These are phyloP conservation scores for Globisporangium orthogonon DNA, from an alignment of 352 stramenopile genomes.

Conservation along the genomic window DNA sequence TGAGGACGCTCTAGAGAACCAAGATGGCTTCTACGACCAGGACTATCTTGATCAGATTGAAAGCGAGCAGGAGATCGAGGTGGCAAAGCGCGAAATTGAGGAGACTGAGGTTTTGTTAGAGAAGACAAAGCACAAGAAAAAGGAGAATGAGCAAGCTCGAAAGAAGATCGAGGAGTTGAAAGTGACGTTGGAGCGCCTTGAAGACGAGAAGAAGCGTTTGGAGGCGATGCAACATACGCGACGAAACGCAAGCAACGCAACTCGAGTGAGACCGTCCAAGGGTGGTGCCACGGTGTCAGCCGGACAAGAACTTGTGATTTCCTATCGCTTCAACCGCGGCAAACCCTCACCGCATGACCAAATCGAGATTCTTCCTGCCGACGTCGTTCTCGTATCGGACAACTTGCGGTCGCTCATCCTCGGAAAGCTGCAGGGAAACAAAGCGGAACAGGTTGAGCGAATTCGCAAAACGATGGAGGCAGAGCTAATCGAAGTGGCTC, in stretches of 20 bases:
- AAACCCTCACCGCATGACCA: constrained; percentile 17
- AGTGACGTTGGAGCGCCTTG: background rate
- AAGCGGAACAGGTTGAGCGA: constrained; percentile 21
- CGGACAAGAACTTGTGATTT: constrained; percentile 21
- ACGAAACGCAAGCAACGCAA: background rate
- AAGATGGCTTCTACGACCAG: constrained; percentile 20
- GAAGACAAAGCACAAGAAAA: constrained; percentile 19
- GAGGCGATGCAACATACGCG: background rate
- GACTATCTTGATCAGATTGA: constrained; percentile 16
- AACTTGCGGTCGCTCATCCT: constrained; percentile 39
- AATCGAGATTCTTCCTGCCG: constrained; percentile 39
- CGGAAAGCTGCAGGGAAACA: constrained; percentile 40
- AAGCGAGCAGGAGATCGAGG: constrained; percentile 32
- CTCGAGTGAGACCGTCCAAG: background rate
- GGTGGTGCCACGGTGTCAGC: constrained; percentile 7
- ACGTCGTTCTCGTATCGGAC: constrained; percentile 39
- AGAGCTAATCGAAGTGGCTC: constrained; percentile 28
- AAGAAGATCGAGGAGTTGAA: constrained; percentile 17
- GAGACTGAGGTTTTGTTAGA: constrained; percentile 2
- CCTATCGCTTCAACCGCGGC: constrained; percentile 25
- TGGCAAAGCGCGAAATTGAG: constrained; percentile 19
- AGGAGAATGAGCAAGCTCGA: constrained; percentile 6
- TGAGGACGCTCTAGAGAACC: constrained; percentile 11
- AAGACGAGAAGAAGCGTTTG: background rate
- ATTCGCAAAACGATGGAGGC: constrained; percentile 24